These are phyloP conservation scores for Sporothrix curviconia DNA, from an alignment of 2,329 filamentous ascomycete genomes.

Conservation along the genomic window DNA sequence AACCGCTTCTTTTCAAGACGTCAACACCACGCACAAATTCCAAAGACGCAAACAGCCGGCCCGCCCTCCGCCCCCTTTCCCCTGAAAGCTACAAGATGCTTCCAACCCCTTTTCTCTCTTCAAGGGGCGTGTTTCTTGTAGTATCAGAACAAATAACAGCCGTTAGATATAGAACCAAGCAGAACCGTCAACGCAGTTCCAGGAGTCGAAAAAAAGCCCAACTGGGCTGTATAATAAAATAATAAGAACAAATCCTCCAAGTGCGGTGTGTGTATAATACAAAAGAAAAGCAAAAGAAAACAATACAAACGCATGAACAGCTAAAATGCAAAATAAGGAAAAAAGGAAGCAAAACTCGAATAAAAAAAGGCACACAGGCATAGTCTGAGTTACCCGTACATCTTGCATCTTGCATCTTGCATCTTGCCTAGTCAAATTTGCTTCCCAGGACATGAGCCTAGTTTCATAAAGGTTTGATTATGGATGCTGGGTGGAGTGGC, in stretches of 20 bases:
- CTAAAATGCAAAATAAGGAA: neutral
- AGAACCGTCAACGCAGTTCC: neutral
- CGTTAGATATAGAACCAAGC: neutral
- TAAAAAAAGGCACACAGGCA: no score
- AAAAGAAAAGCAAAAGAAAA: slow-evolving; percentile 1
- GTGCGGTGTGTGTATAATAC: slow-evolving; percentile 11
- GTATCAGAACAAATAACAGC: neutral
- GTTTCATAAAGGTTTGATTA: no score
- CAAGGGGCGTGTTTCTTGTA: no score
- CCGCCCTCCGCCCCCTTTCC: neutral
- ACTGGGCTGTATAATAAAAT: no score
- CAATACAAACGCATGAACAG: neutral
- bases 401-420: no score
- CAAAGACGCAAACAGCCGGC: neutral
- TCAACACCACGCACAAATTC: neutral
- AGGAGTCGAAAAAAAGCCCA: neutral
- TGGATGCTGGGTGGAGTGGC: no score
- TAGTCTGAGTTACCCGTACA: no score
- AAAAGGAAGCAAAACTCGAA: neutral
- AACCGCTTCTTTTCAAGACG: neutral
- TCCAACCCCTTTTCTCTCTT: no score
- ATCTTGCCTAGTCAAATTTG: no score
- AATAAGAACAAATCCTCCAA: neutral
- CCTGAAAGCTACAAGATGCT: neutral
- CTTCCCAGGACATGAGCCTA: no score